These are phyloP conservation scores for Pulveroboletus sp. DNA, from an alignment of 768 basidiomycete species.

Conservation along the genomic window DNA sequence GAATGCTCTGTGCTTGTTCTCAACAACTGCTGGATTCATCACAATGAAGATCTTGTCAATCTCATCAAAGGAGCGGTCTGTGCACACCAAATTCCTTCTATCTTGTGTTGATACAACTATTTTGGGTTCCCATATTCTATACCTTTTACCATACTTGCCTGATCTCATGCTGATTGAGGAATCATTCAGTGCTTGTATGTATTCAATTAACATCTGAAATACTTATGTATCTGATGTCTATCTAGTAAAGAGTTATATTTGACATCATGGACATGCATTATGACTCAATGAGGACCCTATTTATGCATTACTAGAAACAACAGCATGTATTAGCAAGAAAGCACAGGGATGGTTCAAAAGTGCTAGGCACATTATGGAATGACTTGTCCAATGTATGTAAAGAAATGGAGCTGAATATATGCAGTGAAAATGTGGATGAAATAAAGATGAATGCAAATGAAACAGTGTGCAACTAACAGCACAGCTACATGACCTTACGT, in stretches of 20 bases:
- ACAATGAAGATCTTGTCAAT: background rate
- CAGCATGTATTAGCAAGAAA: background rate
- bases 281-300: background rate
- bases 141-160: background rate
- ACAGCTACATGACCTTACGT: no score
- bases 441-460: no score
- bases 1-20: background rate
- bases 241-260: background rate
- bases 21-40: slow-evolving; percentile 4
- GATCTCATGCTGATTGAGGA: slow-evolving; percentile 2
- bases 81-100: no score
- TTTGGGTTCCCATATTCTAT: background rate
- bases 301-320: background rate
- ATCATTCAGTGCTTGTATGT: no score
- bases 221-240: no score
- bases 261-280: background rate
- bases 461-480: no score
- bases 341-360: no score
- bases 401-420: no score
- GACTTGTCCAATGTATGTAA: no score
- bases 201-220: no score
- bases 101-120: background rate
- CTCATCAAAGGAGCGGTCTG: background rate
- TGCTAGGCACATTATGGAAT: no score
- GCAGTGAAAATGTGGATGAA: no score